phyloP scores from a whole-genome alignment of 164 flowering plant genomes.

The Vitis rupestris region DNA sequence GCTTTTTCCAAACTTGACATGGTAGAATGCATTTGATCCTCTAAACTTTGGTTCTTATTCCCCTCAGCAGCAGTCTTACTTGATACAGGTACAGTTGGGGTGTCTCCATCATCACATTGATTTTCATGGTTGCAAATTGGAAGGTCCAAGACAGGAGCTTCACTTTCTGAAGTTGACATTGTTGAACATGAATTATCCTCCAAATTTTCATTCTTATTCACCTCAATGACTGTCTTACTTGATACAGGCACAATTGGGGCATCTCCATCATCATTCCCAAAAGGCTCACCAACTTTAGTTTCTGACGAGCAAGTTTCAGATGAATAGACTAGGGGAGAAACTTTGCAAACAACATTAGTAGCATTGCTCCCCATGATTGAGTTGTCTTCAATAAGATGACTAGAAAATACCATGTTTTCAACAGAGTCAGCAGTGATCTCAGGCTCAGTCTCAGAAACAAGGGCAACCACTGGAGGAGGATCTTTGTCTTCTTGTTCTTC shows the following conservation, averaged over 20 bases:
- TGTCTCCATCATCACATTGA: no score
- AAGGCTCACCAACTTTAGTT: not conserved
- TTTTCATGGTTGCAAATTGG: not conserved
- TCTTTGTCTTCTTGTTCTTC: not conserved
- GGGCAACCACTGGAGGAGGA: constrained; percentile 4
- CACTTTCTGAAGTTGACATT: constrained; percentile 1
- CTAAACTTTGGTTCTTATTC: not conserved
- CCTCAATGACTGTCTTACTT: constrained; percentile 13
- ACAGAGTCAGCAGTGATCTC: constrained; percentile 3
- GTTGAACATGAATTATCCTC: constrained; percentile 12
- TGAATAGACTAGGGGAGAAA: not conserved
- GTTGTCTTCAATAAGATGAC: constrained; percentile 7
- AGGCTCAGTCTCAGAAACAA: constrained; percentile 5
- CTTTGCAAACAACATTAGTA: no score
- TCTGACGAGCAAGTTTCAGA: constrained; percentile 14
- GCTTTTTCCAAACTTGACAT: not conserved
- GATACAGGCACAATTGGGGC: constrained; percentile 4
- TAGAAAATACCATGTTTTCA: constrained; percentile 14
- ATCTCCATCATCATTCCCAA: constrained; percentile 13
- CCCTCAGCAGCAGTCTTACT: not conserved
- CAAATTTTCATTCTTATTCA: constrained; percentile 4
- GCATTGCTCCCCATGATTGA: not conserved
- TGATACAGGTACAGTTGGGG: no score
- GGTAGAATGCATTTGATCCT: constrained; percentile 1
- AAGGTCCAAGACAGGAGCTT: constrained; percentile 14